Evolutionary conservation across 2,329 filamentous ascomycete genomes (phyloP), one percentile per base, ranked within the genome.

Genomic region (Colletotrichum cordylinicola): DNA sequence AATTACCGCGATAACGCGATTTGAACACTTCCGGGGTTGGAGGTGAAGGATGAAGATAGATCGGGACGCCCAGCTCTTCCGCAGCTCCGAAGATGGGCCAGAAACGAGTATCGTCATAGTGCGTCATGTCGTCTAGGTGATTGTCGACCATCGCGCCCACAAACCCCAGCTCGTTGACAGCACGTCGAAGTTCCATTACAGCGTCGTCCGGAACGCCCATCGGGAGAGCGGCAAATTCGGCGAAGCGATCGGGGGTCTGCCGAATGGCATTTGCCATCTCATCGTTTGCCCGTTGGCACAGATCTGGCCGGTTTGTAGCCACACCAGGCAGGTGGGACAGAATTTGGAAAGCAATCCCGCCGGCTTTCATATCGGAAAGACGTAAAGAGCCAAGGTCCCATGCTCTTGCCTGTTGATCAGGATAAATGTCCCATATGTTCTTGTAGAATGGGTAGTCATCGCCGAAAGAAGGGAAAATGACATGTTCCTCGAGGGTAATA

Each of bases 11-110:
- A 15, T 61, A 35, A n/a, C 16, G 31, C 16, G 29, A 29, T 13
- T 21, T 16, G 5, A 61, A 29, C 2, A 35, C 0, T n/a, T 33
- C 12, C 0, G 29, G 29, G 4, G 18, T 12, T n/a, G 27, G 29
- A 0, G 29, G 16, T 16, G 29, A 8, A 18, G 58, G 16, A 13
- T 61, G 27, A 13, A 61, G 16, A 7, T 61, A 35, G 6, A 33
- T 61, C 0, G 58, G 9, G 29, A 61, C 58, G 29, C 58, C 58
- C 4, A 61, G 58, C n/a, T 33, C 8, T 35, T 35, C 58, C 0
- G 58, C 58, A 7, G 16, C 13, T 24, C n/a, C n/a, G n/a, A 61
- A 61, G 3, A 61, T 8, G 12, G 31, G 58, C 31, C 58, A 35
- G 58, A 21, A 61, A 6, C 12, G n/a, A 12, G 3, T 35, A 6